These are phyloP conservation scores for Pilobolus umbonatus DNA, from an alignment of 192 early-diverging fungal species.

Conservation along the genomic window DNA sequence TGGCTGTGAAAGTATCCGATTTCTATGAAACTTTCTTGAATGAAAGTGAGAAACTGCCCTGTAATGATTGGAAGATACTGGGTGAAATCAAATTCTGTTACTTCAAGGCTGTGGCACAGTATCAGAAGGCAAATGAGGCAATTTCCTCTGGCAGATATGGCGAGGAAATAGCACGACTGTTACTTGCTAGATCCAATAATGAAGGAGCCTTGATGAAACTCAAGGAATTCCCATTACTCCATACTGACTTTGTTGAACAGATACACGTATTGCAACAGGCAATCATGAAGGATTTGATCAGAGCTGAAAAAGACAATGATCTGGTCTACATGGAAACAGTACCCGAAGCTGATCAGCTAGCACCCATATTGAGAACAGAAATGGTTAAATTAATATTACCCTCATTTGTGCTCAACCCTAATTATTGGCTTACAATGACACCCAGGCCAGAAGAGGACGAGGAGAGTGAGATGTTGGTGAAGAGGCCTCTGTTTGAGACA, in stretches of 20 bases:
- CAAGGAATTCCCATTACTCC: slow-evolving; percentile 6
- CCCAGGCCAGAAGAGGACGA: background rate
- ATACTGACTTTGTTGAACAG: slow-evolving; percentile 23
- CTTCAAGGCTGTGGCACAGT: slow-evolving; percentile 73
- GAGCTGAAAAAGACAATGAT: slow-evolving; percentile 89
- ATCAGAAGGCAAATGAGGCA: slow-evolving; percentile 70
- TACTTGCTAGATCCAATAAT: slow-evolving; percentile 39
- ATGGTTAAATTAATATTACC: slow-evolving; percentile 62
- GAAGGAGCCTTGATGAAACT: slow-evolving; percentile 8
- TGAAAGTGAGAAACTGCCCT: slow-evolving; percentile 40
- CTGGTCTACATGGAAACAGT: slow-evolving; percentile 82
- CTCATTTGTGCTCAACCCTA: slow-evolving; percentile 40
- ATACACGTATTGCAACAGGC: slow-evolving; percentile 9
- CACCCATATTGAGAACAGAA: slow-evolving; percentile 59
- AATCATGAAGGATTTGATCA: slow-evolving; percentile 18
- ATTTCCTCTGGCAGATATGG: slow-evolving; percentile 68
- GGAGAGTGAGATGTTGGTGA: slow-evolving; percentile 34
- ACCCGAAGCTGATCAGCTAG: slow-evolving; percentile 53
- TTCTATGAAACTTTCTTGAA: slow-evolving; percentile 60
- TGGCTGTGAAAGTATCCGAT: slow-evolving; percentile 70
- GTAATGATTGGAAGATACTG: slow-evolving; percentile 58
- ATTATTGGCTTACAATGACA: slow-evolving; percentile 5
- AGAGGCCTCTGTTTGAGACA: slow-evolving; percentile 66
- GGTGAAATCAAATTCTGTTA: slow-evolving; percentile 67
- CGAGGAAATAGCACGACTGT: slow-evolving; percentile 78